Evolutionary conservation across 2,329 filamentous ascomycete species (phyloP).

Genomic region (Fusarium guadeloupense): DNA sequence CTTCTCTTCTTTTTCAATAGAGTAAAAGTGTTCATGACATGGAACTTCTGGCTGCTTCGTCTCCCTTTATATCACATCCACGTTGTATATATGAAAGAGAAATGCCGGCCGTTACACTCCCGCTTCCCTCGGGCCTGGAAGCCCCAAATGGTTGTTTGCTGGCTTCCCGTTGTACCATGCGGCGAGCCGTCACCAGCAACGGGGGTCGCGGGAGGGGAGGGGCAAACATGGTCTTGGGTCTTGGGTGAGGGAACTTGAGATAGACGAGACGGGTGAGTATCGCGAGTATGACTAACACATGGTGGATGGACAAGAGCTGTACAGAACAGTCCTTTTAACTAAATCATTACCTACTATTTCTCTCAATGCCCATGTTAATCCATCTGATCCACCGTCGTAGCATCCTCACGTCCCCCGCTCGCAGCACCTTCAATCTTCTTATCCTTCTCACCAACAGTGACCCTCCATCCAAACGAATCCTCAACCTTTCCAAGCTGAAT

Average conservation of each 20-base stretch:
- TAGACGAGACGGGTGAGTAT: constrained; percentile 37
- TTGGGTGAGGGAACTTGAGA: constrained; percentile 17
- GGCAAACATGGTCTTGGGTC: constrained; percentile 34
- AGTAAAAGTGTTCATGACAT: background rate
- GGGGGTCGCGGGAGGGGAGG: constrained; percentile 26
- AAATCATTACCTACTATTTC: constrained; percentile 8
- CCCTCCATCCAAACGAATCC: constrained; percentile 80
- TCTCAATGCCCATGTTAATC: constrained; percentile 30
- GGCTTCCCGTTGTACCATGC: constrained; percentile 29
- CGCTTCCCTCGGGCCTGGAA: constrained; percentile 26
- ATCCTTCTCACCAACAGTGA: constrained; percentile 57
- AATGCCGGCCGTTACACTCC: constrained; percentile 30
- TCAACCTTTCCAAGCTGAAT: constrained; percentile 84
- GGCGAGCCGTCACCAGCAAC: constrained; percentile 31
- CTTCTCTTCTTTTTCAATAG: background rate
- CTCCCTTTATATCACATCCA: background rate
- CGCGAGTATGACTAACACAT: constrained; percentile 29
- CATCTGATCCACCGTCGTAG: constrained; percentile 48
- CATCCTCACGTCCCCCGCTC: constrained; percentile 24
- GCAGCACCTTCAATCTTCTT: constrained; percentile 49
- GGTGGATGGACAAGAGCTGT: background rate
- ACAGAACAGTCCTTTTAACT: background rate
- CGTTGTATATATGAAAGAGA: constrained; percentile 17
- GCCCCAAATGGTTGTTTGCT: constrained; percentile 34
- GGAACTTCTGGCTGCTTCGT: background rate